phyloP scores from a whole-genome alignment of 345 rosid genomes.

The Eucalyptus regnans region DNA sequence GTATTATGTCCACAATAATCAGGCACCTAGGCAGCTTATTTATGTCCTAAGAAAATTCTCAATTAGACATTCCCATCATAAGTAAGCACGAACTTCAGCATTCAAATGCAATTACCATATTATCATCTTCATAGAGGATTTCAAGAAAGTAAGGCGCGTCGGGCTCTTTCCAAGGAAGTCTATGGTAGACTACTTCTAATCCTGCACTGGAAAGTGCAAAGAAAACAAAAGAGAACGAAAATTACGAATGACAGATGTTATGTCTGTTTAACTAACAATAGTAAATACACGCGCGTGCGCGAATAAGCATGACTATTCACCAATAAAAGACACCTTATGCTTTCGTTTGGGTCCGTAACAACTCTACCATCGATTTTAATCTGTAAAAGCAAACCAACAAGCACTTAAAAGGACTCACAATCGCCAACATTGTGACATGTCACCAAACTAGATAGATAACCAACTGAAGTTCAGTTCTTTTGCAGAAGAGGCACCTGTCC shows the following conservation, averaged over 20 bases:
- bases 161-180: conserved; percentile 92
- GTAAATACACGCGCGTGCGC: neutral
- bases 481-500: conserved; percentile 46
- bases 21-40: neutral
- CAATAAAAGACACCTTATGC: conserved; percentile 31
- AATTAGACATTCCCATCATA: neutral
- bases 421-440: neutral
- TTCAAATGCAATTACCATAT: conserved; percentile 33
- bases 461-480: neutral
- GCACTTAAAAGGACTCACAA: neutral
- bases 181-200: conserved; percentile 54
- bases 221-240: neutral
- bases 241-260: neutral
- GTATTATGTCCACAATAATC: neutral
- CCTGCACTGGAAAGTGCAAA: conserved; percentile 24
- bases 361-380: conserved; percentile 49
- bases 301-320: neutral
- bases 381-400: conserved; percentile 17
- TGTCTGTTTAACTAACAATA: neutral
- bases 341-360: conserved; percentile 35
- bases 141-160: conserved; percentile 44
- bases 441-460: neutral
- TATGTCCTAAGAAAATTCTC: neutral
- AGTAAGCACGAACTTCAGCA: neutral
- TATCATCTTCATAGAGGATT: conserved; percentile 59